These are phyloP conservation scores for Ceratorhiza oryzae-sativae DNA, from an alignment of 1,284 basidiomycete species.

Conservation along the genomic window DNA sequence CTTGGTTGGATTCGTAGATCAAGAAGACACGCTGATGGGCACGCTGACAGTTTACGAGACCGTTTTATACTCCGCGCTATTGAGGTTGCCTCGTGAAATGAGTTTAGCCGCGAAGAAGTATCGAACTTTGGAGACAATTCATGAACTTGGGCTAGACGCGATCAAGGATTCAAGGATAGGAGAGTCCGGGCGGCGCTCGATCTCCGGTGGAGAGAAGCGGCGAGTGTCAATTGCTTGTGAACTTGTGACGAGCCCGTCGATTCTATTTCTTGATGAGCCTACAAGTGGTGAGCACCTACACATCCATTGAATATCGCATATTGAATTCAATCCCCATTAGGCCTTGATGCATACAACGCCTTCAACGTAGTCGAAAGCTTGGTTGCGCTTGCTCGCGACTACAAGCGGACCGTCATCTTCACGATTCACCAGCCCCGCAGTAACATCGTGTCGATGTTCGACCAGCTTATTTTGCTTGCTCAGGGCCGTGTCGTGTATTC, in stretches of 20 bases:
- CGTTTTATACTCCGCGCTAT: constrained; percentile 88
- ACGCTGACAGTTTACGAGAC: constrained; percentile 98
- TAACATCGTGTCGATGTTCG: constrained; percentile 95
- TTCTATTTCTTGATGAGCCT: constrained; percentile 96
- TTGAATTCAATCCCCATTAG: constrained; percentile 51
- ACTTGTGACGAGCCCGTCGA: constrained; percentile 93
- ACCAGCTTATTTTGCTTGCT: constrained; percentile 87
- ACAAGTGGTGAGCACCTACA: constrained; percentile 74
- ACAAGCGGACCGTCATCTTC: constrained; percentile 95
- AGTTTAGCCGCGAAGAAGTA: constrained; percentile 92
- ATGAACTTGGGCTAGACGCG: constrained; percentile 90
- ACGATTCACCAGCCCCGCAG: constrained; percentile 99
- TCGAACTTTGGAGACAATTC: constrained; percentile 93
- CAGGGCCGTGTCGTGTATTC: constrained; percentile 85
- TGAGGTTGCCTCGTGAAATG: constrained; percentile 94
- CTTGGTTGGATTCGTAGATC: constrained; percentile 94
- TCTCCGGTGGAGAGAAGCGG: constrained; percentile 95
- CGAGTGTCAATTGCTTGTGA: constrained; percentile 98
- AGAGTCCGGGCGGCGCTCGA: constrained; percentile 82
- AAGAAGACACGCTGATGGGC: constrained; percentile 96
- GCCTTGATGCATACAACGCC: constrained; percentile 94
- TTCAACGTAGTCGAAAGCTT: constrained; percentile 92
- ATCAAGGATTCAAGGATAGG: constrained; percentile 93
- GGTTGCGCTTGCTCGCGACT: constrained; percentile 83
- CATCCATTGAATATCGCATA: background rate